Percentiles rank a stretch among this genome's conserved stretches.
phyloP scores from a whole-genome alignment of 2,329 filamentous ascomycete genomes.

The Trichophaea hybrida region DNA sequence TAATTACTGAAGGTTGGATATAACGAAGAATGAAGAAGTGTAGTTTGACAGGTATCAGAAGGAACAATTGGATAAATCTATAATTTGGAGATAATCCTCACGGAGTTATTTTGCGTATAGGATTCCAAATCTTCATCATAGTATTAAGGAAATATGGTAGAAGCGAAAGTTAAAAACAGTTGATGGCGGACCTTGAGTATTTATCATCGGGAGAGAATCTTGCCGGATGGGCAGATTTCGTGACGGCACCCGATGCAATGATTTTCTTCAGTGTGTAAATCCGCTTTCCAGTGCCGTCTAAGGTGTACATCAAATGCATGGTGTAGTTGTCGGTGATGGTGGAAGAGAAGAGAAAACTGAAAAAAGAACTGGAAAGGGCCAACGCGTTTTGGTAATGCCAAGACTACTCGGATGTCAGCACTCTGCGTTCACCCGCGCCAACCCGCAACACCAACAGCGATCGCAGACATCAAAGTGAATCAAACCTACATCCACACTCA shows the following conservation, averaged over 20 bases:
- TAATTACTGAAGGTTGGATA: neutral
- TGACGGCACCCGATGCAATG: conserved; percentile 58
- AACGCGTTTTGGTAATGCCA: no score
- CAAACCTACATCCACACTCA: neutral
- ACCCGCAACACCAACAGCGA: neutral
- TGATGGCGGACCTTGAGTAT: conserved; percentile 54
- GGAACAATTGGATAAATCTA: conserved; percentile 25
- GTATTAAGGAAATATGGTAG: neutral
- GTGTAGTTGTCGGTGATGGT: neutral
- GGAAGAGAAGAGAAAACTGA: neutral
- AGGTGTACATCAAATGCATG: conserved; percentile 75
- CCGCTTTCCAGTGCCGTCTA: conserved; percentile 70
- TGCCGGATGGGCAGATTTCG: conserved; percentile 90
- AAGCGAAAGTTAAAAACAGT: neutral
- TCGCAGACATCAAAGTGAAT: neutral
- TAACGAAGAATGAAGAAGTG: neutral
- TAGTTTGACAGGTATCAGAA: conserved; percentile 17
- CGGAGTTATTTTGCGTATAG: conserved; percentile 1
- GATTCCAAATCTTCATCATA: conserved; percentile 2
- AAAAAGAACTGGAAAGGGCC: neutral
- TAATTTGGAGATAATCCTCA: conserved; percentile 4
- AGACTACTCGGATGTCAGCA: neutral
- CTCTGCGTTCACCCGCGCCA: neutral
- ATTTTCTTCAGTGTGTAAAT: conserved; percentile 94
- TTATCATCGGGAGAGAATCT: conserved; percentile 97